Conservation (phyloP, 257 asterid species). For the Jaltomata sinuosa region DNA sequence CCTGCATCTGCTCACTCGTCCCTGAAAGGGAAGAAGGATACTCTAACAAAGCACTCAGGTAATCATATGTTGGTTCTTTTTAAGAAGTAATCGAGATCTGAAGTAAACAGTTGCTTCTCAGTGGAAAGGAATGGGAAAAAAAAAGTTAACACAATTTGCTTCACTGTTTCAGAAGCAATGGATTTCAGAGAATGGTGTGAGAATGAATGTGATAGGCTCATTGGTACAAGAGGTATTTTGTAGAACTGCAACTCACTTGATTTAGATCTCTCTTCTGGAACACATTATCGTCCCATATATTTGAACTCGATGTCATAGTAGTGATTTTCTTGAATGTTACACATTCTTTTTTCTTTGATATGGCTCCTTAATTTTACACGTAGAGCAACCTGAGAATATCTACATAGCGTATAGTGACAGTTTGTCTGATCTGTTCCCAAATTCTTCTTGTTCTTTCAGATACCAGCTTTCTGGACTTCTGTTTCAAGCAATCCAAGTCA, state of each 20-base stretch:
- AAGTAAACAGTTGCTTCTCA: neutral
- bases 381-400: neutral
- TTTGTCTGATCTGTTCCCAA: neutral
- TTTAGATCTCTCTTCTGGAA: neutral
- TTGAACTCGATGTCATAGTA: neutral
- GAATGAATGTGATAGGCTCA: constrained; percentile 74
- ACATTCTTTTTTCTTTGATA: neutral
- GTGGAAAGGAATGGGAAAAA: neutral
- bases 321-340: neutral
- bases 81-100: neutral
- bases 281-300: neutral
- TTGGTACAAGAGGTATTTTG: constrained; percentile 72
- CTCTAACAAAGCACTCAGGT: constrained; percentile 64
- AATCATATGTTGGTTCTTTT: neutral
- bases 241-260: neutral
- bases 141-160: neutral
- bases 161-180: constrained; percentile 60
- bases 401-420: neutral
- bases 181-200: constrained; percentile 97
- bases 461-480: constrained; percentile 77
- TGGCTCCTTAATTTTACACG: neutral
- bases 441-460: constrained; percentile 27
- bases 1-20: constrained; percentile 39
- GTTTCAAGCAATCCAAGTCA: constrained; percentile 67
- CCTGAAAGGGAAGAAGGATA: constrained; percentile 52